Conservation (phyloP, 2,329 filamentous ascomycete species). For the Colletotrichum sp. region DNA sequence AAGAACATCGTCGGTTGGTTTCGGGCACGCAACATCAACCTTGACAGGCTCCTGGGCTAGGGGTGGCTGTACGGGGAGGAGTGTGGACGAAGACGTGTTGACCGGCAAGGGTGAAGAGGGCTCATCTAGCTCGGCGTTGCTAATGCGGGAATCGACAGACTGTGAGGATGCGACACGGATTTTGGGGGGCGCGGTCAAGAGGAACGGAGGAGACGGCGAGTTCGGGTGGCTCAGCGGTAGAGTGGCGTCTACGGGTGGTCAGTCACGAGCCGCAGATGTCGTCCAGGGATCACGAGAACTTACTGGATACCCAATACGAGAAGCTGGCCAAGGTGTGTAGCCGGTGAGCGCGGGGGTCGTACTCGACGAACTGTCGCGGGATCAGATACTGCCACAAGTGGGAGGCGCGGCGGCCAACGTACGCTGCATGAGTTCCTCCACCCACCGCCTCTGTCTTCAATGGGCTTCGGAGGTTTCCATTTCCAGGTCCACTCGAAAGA, state of each 20-base stretch:
- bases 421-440: slow-evolving; percentile 97
- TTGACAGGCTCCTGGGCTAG: slow-evolving; percentile 65
- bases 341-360: slow-evolving; percentile 90
- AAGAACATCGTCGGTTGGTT: slow-evolving; percentile 84
- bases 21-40: slow-evolving; percentile 85
- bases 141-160: slow-evolving; percentile 83
- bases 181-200: slow-evolving; percentile 75
- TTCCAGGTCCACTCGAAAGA: slow-evolving; percentile 97
- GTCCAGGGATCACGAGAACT: slow-evolving; percentile 27
- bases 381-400: slow-evolving; percentile 28
- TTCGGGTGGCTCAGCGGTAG: slow-evolving; percentile 60
- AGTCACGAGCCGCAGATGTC: slow-evolving; percentile 16
- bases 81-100: slow-evolving; percentile 25
- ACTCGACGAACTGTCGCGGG: slow-evolving; percentile 81
- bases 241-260: slow-evolving; percentile 43
- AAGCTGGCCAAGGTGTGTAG: slow-evolving; percentile 90
- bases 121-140: slow-evolving; percentile 71
- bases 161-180: slow-evolving; percentile 86
- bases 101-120: slow-evolving; percentile 56
- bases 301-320: slow-evolving; percentile 92
- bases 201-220: slow-evolving; percentile 74
- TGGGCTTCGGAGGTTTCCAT: slow-evolving; percentile 86
- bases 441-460: slow-evolving; percentile 84
- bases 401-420: slow-evolving; percentile 34
- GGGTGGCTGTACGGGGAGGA: slow-evolving; percentile 20